phyloP scores from a whole-genome alignment of 2,329 filamentous ascomycete species.

The Daldinia sp. region DNA sequence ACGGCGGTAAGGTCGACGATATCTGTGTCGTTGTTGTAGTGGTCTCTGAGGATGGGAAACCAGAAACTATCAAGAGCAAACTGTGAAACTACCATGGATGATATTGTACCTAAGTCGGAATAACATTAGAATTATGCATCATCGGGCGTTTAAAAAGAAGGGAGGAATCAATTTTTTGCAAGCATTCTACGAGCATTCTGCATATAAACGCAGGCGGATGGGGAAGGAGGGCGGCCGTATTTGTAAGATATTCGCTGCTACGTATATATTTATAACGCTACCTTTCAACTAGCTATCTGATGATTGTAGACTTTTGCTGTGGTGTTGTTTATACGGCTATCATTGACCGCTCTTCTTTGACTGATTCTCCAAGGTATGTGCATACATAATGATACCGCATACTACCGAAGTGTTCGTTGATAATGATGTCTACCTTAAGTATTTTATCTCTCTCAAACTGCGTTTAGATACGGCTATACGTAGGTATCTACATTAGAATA shows the following conservation, averaged over 20 bases:
- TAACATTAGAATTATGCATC: constrained; percentile 32
- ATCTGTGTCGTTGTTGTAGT: constrained; percentile 87
- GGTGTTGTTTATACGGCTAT: not conserved
- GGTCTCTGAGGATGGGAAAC: constrained; percentile 68
- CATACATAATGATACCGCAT: not conserved
- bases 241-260: constrained; percentile 24
- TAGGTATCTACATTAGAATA: too few species aligned
- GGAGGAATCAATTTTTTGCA: constrained; percentile 6
- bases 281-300: not conserved
- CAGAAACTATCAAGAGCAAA: constrained; percentile 39
- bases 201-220: constrained; percentile 1
- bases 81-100: constrained; percentile 32
- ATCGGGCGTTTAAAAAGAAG: constrained; percentile 39
- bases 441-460: too few species aligned
- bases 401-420: too few species aligned
- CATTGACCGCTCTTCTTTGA: not conserved
- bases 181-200: constrained; percentile 7
- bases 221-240: not conserved
- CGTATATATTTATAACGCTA: constrained; percentile 16
- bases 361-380: not conserved
- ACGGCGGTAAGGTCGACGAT: constrained; percentile 94
- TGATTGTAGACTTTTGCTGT: not conserved
- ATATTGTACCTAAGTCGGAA: not conserved
- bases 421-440: too few species aligned
- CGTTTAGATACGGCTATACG: too few species aligned